A percentile compares a stretch with the other conserved stretches of the same genome.
phyloP scores from a whole-genome alignment of 225 moss, liverwort and hornwort genomes.

The Sphagnum contortum region DNA sequence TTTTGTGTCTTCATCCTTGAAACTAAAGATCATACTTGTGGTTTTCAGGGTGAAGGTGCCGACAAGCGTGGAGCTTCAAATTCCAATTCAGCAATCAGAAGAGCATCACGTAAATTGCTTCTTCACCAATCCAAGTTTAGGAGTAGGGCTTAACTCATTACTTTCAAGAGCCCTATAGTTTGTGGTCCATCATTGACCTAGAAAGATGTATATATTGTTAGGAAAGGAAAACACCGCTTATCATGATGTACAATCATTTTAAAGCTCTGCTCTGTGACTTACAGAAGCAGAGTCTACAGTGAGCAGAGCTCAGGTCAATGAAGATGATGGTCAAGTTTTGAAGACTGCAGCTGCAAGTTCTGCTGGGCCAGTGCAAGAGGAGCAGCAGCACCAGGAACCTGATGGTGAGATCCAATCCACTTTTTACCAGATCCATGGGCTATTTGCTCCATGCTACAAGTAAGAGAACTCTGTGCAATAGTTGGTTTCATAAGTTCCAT shows the following conservation, averaged over 20 bases:
- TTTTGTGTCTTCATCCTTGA: too few species aligned
- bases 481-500: not conserved
- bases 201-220: too few species aligned
- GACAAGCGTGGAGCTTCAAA: constrained; percentile 26
- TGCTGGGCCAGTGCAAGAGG: constrained; percentile 22
- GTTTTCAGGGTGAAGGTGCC: constrained; percentile 28
- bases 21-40: not conserved
- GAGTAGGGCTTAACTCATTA: too few species aligned
- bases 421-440: too few species aligned
- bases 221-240: too few species aligned
- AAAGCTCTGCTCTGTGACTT: not conserved
- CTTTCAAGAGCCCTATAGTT: too few species aligned
- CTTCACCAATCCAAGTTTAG: too few species aligned
- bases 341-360: constrained; percentile 19
- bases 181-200: too few species aligned
- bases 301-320: constrained; percentile 32
- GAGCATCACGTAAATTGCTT: constrained; percentile 36
- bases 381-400: constrained; percentile 20
- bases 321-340: constrained; percentile 31
- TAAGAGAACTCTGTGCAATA: not conserved
- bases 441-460: not conserved
- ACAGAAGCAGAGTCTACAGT: constrained; percentile 42
- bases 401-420: constrained; percentile 9
- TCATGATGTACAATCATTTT: too few species aligned
- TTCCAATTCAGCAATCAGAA: constrained; percentile 28